These are phyloP conservation scores for Populus hybrid DNA, from an alignment of 441 rosid genomes.

Conservation along the genomic window DNA sequence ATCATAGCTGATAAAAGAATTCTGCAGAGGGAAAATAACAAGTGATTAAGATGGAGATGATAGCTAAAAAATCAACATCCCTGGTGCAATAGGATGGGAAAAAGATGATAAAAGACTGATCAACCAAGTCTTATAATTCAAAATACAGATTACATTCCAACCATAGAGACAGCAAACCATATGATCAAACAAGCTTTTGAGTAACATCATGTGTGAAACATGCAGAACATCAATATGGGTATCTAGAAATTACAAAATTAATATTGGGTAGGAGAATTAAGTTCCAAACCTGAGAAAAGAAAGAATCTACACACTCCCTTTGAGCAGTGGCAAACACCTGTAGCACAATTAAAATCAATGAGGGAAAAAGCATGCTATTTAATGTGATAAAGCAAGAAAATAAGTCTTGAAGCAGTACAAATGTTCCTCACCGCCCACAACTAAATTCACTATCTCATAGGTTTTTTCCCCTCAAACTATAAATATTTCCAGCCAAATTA, in stretches of 20 bases:
- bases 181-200: neutral
- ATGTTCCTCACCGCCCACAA: neutral
- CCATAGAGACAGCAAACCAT: neutral
- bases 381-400: neutral
- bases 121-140: neutral
- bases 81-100: neutral
- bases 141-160: neutral
- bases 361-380: constrained; percentile 11
- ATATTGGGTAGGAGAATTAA: constrained; percentile 8
- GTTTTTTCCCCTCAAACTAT: too few species aligned
- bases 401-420: constrained; percentile 3
- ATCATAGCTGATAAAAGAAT: constrained; percentile 73
- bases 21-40: constrained; percentile 50
- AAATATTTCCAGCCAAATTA: neutral
- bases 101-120: neutral
- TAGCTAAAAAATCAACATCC: neutral
- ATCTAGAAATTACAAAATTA: constrained; percentile 11
- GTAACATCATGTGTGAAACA: constrained; percentile 1
- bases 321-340: constrained; percentile 93
- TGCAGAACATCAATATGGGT: neutral
- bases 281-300: constrained; percentile 80
- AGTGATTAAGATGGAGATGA: neutral
- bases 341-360: constrained; percentile 17
- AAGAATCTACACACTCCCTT: constrained; percentile 88
- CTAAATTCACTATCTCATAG: neutral